Conservation (phyloP, 2,329 filamentous ascomycete genomes). For the Ciborinia camelliae region DNA sequence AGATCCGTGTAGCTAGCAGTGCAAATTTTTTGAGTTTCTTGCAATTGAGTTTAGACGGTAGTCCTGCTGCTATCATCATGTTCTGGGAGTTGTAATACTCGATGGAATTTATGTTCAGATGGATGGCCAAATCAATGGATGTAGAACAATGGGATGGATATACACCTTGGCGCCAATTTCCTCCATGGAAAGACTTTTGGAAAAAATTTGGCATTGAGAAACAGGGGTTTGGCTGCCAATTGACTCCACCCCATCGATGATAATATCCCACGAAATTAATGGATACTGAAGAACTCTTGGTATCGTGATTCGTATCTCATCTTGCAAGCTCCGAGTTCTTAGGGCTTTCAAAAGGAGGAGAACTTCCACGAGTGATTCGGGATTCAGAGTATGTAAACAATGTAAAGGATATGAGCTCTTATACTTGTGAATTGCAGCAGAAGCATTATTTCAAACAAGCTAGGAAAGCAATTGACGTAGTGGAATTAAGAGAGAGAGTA, state of each 20-base stretch:
- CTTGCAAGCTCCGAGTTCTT: constrained; percentile 14
- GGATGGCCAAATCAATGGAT: too few relatives aligned
- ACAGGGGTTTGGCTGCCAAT: constrained; percentile 25
- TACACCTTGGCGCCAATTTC: constrained; percentile 12
- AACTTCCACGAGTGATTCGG: constrained; percentile 24
- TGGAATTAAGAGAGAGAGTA: constrained; percentile 25
- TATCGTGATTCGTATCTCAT: constrained; percentile 21
- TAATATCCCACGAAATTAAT: constrained; percentile 29
- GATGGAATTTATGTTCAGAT: too few relatives aligned
- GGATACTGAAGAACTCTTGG: constrained; percentile 25
- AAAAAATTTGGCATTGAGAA: constrained; percentile 25
- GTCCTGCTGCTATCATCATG: too few relatives aligned
- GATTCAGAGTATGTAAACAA: constrained; percentile 23
- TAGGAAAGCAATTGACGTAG: constrained; percentile 18
- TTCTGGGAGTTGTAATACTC: too few relatives aligned
- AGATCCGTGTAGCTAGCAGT: too few relatives aligned
- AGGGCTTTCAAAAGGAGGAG: constrained; percentile 13
- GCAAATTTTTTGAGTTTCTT: too few relatives aligned
- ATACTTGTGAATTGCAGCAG: constrained; percentile 27
- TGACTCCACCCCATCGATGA: constrained; percentile 20
- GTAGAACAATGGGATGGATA: constrained; percentile 22
- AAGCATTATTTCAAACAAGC: constrained; percentile 23
- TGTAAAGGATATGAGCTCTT: constrained; percentile 27
- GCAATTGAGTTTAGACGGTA: too few relatives aligned
- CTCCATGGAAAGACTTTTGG: constrained; percentile 24